Evolutionary conservation across 495 filamentous ascomycete genomes (phyloP), one percentile per base, ranked within the genome.

Genomic region (Poronia punctata): DNA sequence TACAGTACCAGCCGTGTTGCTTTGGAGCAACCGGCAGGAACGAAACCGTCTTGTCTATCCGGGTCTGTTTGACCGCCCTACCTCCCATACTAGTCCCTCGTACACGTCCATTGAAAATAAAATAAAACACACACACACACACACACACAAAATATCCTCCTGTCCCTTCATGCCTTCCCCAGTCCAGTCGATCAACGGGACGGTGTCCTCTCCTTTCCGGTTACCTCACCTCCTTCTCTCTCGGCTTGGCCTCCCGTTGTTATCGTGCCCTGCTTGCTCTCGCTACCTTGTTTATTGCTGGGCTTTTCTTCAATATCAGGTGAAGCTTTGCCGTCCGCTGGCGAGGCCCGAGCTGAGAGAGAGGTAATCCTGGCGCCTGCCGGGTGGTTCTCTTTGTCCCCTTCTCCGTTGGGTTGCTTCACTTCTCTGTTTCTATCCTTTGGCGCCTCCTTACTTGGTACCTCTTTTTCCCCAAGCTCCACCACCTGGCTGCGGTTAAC

Each of bases 311-410:
- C 29, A 6, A 40, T 5, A 5, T 42, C 31, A 18, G 10, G 28
- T n/a, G 46, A 50, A 35, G 50, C 42, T n/a, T 51, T 49, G 20
- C 41, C 14, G 7, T 40, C 35, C 4, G 18, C 21, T 3, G 28
- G 21, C 8, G 26, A 12, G 11, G 22, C 11, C 32, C 30, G 28
- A 11, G 43, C 38, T 15, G 23, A 9, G n/a, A 19, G 18, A 3
- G 17, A 4, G n/a, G 24, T n/a, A 1, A 5, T 11, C 4, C 33
- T 8, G 6, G 7, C 12, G 4, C 39, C 35, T 11, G 29, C 18
- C 4, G 58, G 58, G 1, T 35, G 45, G 21, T 71, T 71, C 56
- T 70, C 68, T 49, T 70, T 71, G 31, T 70, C 62, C 0, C 62
- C 64, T 22, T 66, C 66, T 15, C 58, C 46, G 26, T 44, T 33